A percentile compares a stretch with the other conserved stretches of the same genome.
phyloP scores from a whole-genome alignment of 108 stramenopile species.

The Pseudonitzschia multiseries region DNA sequence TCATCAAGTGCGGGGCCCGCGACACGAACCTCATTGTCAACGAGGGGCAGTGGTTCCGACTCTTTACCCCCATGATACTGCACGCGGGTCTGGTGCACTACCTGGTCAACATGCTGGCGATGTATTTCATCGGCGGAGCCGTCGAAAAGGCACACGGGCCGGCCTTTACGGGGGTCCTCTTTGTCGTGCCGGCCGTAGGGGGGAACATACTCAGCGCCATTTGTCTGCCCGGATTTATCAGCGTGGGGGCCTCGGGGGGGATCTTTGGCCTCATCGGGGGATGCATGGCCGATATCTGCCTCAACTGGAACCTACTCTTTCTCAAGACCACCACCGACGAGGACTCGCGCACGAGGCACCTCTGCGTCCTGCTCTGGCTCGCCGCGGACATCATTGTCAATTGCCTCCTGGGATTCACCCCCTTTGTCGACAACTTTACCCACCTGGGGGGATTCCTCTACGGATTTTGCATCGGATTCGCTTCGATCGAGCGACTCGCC shows the following conservation, averaged over 20 bases:
- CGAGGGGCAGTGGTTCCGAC: constrained; percentile 81
- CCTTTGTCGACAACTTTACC: constrained; percentile 91
- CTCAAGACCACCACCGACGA: constrained; percentile 54
- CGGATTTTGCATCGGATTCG: constrained; percentile 77
- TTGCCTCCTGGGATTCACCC: constrained; percentile 77
- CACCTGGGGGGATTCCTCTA: constrained; percentile 81
- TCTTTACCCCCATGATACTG: constrained; percentile 89
- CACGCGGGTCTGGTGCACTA: constrained; percentile 95
- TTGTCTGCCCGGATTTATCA: constrained; percentile 87
- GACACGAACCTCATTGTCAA: constrained; percentile 81
- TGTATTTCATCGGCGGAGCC: constrained; percentile 87
- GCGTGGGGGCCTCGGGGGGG: constrained; percentile 93
- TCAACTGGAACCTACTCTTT: constrained; percentile 88
- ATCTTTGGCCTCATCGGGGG: constrained; percentile 91
- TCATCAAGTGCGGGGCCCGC: constrained; percentile 86
- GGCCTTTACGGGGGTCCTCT: constrained; percentile 61
- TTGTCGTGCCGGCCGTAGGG: constrained; percentile 82
- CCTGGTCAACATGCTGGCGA: constrained; percentile 88
- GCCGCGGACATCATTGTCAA: constrained; percentile 82
- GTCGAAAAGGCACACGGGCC: constrained; percentile 90
- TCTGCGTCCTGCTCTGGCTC: constrained; percentile 62
- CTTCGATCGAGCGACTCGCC: constrained; percentile 72
- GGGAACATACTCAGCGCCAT: constrained; percentile 89
- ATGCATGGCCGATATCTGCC: constrained; percentile 83
- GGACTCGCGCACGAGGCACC: constrained; percentile 23